A percentile compares a stretch with the other conserved stretches of the same genome.
phyloP scores from a whole-genome alignment of 108 stramenopile genomes.

The Epipyxis sp. region DNA sequence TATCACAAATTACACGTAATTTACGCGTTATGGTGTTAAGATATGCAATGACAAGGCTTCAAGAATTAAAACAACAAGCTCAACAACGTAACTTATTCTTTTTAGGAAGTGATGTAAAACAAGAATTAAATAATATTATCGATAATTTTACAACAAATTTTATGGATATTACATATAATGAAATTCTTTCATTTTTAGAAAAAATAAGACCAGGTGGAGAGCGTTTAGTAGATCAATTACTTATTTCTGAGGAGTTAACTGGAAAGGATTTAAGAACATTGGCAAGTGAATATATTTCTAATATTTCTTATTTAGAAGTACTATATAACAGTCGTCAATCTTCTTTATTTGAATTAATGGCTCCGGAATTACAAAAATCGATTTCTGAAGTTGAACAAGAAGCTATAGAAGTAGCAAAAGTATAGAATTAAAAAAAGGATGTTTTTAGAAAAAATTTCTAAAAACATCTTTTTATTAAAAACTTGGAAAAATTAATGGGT shows the following conservation, averaged over 20 bases:
- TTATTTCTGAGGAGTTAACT: neutral
- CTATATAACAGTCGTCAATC: constrained; percentile 16
- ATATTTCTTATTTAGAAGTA: neutral
- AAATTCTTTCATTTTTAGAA: constrained; percentile 27
- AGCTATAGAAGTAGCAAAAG: neutral
- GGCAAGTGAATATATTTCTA: neutral
- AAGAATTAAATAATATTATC: constrained; percentile 22
- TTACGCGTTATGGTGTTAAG: neutral
- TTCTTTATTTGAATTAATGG: constrained; percentile 15
- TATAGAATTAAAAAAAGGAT: constrained; percentile 4
- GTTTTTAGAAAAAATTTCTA: too few relatives aligned
- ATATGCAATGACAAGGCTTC: constrained; percentile 12
- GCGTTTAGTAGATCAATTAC: constrained; percentile 13
- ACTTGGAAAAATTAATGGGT: neutral
- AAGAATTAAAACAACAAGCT: constrained; percentile 24
- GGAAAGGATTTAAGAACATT: constrained; percentile 7
- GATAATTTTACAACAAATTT: constrained; percentile 29
- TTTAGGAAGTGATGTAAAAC: constrained; percentile 25
- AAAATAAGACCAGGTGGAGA: neutral
- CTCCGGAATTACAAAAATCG: neutral
- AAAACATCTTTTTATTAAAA: constrained; percentile 13
- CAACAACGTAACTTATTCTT: constrained; percentile 16
- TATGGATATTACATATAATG: constrained; percentile 17
- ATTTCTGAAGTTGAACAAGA: neutral
- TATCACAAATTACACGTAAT: neutral